Evolutionary conservation across 768 basidiomycete species (phyloP), one percentile per base, ranked within the genome.

Genomic region (Fomitopsis serialis): DNA sequence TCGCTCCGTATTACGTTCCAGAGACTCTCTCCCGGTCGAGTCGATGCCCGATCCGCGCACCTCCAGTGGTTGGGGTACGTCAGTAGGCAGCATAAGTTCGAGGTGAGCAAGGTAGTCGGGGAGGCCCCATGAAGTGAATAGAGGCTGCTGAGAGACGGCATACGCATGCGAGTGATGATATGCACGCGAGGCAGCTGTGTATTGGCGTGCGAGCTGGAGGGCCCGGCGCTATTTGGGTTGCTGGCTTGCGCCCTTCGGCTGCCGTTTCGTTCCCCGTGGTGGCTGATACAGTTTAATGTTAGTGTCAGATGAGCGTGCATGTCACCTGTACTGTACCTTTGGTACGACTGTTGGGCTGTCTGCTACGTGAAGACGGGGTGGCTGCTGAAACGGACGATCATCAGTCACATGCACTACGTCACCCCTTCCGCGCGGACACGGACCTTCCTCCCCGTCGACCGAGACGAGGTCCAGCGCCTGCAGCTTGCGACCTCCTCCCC

Each of bases 31-130:
- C 37, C 78, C 70, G 1, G 68, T 72, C 15, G 67, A 62, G 44
- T 70, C 71, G 9, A 73, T 57, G 13, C 74, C 78, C 12, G 72
- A 68, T 54, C 77, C 76, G 53, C 81, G 81, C 42, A 93, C 82
- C 62, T 85, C 80, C 49, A 93, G 75, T 0, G 89, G 88, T 53
- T 81, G 80, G 2, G 93, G 91, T 1, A 75, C 74, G 23, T 85
- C 80, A 3, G 82, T 79, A 10, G 94, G 93, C 6, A 98, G 75
- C 70, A 94, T 87, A 61, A 82, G 80, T 59, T 87, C 81, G 57
- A 96, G 83, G 65, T 95, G 90, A 0, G 87, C 81, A 43, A 98
- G 79, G 70, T 97, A 95, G 72, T 98, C 95, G 7, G 95, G 95
- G 46, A 98, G 74, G 53, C 84, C 82, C 94, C 95, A 98, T 48